phyloP scores from a whole-genome alignment of 257 asterid genomes.

The Paraleonurus japonicus region DNA sequence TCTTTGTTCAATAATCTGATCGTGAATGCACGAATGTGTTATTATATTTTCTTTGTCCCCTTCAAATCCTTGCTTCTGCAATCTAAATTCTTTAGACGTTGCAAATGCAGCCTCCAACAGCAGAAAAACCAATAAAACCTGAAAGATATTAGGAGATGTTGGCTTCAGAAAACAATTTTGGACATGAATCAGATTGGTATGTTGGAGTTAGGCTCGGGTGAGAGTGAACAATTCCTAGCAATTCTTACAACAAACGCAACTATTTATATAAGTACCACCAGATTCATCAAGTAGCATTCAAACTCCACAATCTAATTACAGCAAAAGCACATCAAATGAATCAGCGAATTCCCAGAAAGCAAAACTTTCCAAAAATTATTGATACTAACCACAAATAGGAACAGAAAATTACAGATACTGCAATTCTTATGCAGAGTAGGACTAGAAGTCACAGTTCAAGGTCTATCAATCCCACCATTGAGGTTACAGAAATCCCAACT shows the following conservation, averaged over 20 bases:
- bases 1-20: constrained; percentile 82
- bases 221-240: neutral
- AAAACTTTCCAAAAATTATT: constrained; percentile 18
- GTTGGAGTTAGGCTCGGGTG: neutral
- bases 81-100: constrained; percentile 37
- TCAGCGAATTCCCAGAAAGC: constrained; percentile 13
- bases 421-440: neutral
- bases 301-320: constrained; percentile 13
- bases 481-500: constrained; percentile 11
- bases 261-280: neutral
- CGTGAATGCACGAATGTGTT: constrained; percentile 92
- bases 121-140: constrained; percentile 66
- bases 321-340: constrained; percentile 16
- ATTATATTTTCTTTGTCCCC: constrained; percentile 37
- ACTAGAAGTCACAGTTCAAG: constrained; percentile 6
- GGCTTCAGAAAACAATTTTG: constrained; percentile 1
- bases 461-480: neutral
- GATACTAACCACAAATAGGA: neutral
- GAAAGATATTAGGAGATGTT: constrained; percentile 26
- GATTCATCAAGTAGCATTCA: neutral
- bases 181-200: neutral
- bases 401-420: neutral
- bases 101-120: constrained; percentile 52
- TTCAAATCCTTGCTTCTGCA: constrained; percentile 43
- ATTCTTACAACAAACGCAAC: neutral